phyloP scores from a whole-genome alignment of 208 protist genomes.

The Wallacemonas sp. region DNA sequence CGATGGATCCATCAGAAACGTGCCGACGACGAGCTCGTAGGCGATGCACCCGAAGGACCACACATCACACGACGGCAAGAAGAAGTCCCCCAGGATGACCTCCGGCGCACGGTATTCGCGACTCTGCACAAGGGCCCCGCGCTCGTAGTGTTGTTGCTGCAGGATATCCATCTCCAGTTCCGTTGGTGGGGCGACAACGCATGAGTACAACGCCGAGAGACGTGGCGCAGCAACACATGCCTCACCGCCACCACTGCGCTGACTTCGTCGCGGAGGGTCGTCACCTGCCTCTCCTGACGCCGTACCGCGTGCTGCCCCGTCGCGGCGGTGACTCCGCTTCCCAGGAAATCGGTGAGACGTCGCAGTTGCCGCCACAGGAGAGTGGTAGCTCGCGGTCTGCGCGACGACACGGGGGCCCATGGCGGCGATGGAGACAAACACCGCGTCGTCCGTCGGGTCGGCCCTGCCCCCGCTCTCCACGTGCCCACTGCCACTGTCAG shows the following conservation, averaged over 20 bases:
- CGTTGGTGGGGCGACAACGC: constrained; percentile 10
- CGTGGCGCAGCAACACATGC: not conserved
- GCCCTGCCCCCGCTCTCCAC: not conserved
- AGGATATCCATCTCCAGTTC: constrained; percentile 44
- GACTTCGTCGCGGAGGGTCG: too few species aligned
- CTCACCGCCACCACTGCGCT: not conserved
- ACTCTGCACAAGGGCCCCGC: constrained; percentile 56
- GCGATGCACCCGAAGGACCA: constrained; percentile 81
- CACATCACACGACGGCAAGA: constrained; percentile 57
- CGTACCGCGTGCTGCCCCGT: too few species aligned
- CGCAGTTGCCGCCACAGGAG: not conserved
- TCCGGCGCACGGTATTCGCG: constrained; percentile 81
- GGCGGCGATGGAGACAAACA: not conserved
- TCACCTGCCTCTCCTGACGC: too few species aligned
- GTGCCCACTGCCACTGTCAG: not conserved
- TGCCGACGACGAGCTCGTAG: constrained; percentile 75
- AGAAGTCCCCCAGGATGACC: constrained; percentile 65
- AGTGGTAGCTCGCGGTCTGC: constrained; percentile 24
- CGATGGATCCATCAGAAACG: constrained; percentile 56
- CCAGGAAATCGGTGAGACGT: too few species aligned
- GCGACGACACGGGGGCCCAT: not conserved
- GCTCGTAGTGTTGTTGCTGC: constrained; percentile 30
- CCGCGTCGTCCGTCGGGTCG: not conserved
- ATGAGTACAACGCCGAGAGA: constrained; percentile 13
- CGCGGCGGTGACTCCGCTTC: too few species aligned